Conservation (phyloP, 1,139 yeast genomes). For the Magnusiomyces clavatus region DNA sequence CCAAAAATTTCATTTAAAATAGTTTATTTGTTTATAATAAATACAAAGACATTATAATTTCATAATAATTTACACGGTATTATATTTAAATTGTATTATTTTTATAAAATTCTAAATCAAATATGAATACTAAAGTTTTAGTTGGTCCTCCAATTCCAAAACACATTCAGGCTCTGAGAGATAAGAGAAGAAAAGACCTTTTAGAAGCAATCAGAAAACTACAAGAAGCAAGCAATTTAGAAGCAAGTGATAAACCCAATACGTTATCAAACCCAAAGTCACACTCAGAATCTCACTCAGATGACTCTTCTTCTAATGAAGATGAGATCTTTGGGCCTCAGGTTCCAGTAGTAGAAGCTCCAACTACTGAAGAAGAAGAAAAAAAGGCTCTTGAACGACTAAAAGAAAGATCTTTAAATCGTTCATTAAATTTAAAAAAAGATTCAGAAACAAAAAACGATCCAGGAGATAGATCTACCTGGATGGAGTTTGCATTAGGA, state of each 20-base stretch:
- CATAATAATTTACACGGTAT: too few species aligned
- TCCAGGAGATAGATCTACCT: constrained; percentile 10
- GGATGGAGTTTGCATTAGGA: constrained; percentile 15
- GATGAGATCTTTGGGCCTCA: constrained; percentile 11
- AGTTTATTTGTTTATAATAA: too few species aligned
- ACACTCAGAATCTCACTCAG: too few species aligned
- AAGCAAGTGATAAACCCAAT: too few species aligned
- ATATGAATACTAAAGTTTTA: not conserved
- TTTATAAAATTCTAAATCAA: too few species aligned
- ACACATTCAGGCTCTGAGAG: constrained; percentile 7
- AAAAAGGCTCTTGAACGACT: constrained; percentile 10
- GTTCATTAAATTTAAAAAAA: not conserved
- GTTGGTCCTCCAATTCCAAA: constrained; percentile 13
- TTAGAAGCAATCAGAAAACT: too few species aligned
- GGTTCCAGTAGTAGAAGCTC: constrained; percentile 4
- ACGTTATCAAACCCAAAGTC: too few species aligned
- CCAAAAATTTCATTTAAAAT: too few species aligned
- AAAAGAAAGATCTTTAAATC: not conserved
- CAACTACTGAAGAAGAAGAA: constrained; percentile 8
- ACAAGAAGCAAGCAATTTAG: too few species aligned
- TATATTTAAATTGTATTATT: too few species aligned
- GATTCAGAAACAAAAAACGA: not conserved
- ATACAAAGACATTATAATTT: too few species aligned
- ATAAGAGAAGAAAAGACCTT: not conserved
- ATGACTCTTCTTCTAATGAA: not conserved